phyloP scores from a whole-genome alignment of 139 green algal species.

The Chlamydomonas schloesseri region DNA sequence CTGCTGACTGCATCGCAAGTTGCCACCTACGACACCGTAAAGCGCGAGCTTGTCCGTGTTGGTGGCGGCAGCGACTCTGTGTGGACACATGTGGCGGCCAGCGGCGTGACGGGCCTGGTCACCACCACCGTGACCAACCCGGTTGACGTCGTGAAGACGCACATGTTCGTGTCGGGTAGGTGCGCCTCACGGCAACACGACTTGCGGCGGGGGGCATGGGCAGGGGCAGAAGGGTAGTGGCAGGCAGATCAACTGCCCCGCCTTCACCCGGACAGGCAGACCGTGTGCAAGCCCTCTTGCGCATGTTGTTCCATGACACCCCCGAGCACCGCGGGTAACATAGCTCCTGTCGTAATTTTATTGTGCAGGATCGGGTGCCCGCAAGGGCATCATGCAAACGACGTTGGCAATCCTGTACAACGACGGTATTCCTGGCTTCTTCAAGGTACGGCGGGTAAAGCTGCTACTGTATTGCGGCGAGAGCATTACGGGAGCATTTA shows the following conservation, averaged over 20 bases:
- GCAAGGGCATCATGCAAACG: constrained; percentile 1
- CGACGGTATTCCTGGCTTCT: constrained; percentile 62
- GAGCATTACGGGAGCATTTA: background rate
- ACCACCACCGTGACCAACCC: constrained; percentile 80
- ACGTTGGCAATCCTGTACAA: constrained; percentile 23
- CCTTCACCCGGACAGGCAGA: too few species aligned
- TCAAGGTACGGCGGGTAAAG: constrained; percentile 48
- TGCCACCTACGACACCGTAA: constrained; percentile 74
- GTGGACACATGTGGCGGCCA: constrained; percentile 58
- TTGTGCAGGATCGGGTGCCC: background rate
- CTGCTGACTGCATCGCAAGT: constrained; percentile 71
- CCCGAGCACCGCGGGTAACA: too few species aligned
- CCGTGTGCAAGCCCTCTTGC: background rate
- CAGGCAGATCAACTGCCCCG: background rate
- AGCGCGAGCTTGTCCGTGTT: constrained; percentile 47
- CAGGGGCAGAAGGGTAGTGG: background rate
- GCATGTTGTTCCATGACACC: background rate
- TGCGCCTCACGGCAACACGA: background rate
- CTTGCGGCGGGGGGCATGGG: background rate
- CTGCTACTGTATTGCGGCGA: background rate
- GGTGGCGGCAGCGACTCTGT: constrained; percentile 57
- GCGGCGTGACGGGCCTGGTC: constrained; percentile 72
- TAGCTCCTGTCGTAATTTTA: background rate
- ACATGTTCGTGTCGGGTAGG: constrained; percentile 69
- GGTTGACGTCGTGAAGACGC: constrained; percentile 78